phyloP scores from a whole-genome alignment of 257 asterid species.

The Galeopsis tetrahit region DNA sequence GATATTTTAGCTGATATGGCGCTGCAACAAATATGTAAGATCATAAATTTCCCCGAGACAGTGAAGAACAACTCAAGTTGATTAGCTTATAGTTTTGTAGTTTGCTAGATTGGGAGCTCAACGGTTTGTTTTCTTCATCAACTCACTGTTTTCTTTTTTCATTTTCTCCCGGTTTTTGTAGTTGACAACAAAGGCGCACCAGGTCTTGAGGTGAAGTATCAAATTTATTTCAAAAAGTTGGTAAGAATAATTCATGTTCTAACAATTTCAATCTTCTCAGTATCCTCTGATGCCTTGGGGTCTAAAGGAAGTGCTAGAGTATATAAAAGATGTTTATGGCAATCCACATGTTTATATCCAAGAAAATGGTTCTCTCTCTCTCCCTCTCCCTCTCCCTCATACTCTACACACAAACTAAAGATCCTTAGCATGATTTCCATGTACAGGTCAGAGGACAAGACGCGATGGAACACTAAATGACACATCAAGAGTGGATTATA shows the following conservation, averaged over 20 bases:
- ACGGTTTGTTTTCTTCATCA: not conserved
- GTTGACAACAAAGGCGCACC: slow-evolving; percentile 9
- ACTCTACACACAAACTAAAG: not conserved
- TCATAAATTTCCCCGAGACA: not conserved
- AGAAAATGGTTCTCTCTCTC: slow-evolving; percentile 54
- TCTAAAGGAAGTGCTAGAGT: slow-evolving; percentile 44
- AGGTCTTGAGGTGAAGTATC: slow-evolving; percentile 29
- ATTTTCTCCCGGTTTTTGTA: not conserved
- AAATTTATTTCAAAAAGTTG: not conserved
- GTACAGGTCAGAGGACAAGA: slow-evolving; percentile 43
- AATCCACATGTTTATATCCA: slow-evolving; percentile 62
- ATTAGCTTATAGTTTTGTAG: too few relatives aligned
- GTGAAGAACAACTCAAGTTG: not conserved
- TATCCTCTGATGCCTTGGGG: slow-evolving; percentile 42
- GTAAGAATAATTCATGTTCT: not conserved
- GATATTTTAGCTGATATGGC: slow-evolving; percentile 47
- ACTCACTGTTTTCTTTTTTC: not conserved
- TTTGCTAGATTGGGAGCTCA: not conserved
- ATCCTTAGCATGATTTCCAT: not conserved
- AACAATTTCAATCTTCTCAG: slow-evolving; percentile 31
- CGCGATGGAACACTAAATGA: slow-evolving; percentile 52
- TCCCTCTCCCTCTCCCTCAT: slow-evolving; percentile 20
- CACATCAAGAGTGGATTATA: slow-evolving; percentile 47
- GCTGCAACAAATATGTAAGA: slow-evolving; percentile 31
- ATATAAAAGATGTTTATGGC: slow-evolving; percentile 52